Base-by-base conservation (phyloP, 768 basidiomycete species). In the Hirschioporus abietinus region DNA sequence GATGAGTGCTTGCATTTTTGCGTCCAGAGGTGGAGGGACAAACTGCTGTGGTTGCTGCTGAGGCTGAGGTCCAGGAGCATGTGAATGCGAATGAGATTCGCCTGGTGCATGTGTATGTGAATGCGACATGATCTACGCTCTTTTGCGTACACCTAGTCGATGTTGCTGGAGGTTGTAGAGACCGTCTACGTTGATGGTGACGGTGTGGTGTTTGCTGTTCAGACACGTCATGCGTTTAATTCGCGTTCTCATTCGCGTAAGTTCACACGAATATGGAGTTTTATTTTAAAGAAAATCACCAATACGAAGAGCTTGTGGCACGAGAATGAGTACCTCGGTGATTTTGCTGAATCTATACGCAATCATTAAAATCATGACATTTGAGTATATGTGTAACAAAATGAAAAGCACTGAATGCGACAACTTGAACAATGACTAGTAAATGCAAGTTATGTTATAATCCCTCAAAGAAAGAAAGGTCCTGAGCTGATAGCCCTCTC, bases 391-490 rank as follows among this genome's bases (percentile, higher is more conserved):
- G 42, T 30, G 8, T 52, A 20, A 52, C 42, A 52, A 15, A 52
- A 52, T 15, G 15, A 52, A 20, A 52, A 52, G 42, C 12, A 20
- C 42, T 15, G 42, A 52, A 12, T 52, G 27, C 27, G 60, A 34
- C 15, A 63, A 65, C 66, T 34, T 68, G 23, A 64, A 61, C 63
- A 35, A 35, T 17, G 18, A 36, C 58, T 18, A 58, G 52, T 12
- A 30, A 27, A 65, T 59, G 42, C 34, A 58, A 35, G 20, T 36
- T 12, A 5, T 65, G 65, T 75, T 74, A 91, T 35, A 90, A 72
- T 36, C 91, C 89, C 76, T 95, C 93, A 74, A 95, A 95, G 75
- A 95, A 95, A 20, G 89, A 92, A 64, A 94, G 74, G 81, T 94
- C 93, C 76, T 92, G 90, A 1, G 91, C 92, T 3, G 89, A 90